Base-by-base conservation (phyloP, 345 rosid species). In the Hibiscus trionum region DNA sequence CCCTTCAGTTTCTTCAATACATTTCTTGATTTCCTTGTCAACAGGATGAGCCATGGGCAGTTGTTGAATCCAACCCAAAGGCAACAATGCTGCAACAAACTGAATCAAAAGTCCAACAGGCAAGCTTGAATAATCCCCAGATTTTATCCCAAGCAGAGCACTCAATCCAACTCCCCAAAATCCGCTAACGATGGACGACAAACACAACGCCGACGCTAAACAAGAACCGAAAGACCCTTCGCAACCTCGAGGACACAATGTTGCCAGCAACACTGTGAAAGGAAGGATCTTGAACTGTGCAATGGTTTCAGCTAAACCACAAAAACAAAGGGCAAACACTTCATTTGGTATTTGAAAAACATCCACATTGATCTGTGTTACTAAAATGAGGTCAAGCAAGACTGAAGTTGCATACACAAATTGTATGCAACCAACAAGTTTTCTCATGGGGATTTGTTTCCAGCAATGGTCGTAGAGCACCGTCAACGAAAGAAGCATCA, bases 181-280 rank as follows among this genome's bases (percentile, higher is more conserved):
- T 3, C 93, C 98, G 24, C 97, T 76, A 11, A 86, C 61, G 55
- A 91, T 84, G 11, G 94, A 90, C 12, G 98, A 91, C 15, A 93
- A 74, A 82, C 93, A 88, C 67, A 91, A 35, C 14, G 82, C 46
- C 2, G 98, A 89, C 31, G 93, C 96, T 52, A 90, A 71, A 77
- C 91, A 91, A n/a, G 98, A 91, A 31, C 87, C 88, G 12, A 93
- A 79, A 19, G 97, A 93, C 72, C 97, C 98, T 85, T 88, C 96
- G 70, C 90, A 93, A 1, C 98, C 96, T 71, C 65, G 79, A 1
- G 97, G 98, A 73, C 98, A 91, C 77, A 87, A 75, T 72, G 79
- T 86, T 1, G 83, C 97, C 59, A 91, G 68, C 24, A 88, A 56
- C 19, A 88, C 86, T 12, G 84, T 80, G 63, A 91, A 93, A 0